phyloP scores from a whole-genome alignment of 768 basidiomycete genomes.

The Mycena belliarum region DNA sequence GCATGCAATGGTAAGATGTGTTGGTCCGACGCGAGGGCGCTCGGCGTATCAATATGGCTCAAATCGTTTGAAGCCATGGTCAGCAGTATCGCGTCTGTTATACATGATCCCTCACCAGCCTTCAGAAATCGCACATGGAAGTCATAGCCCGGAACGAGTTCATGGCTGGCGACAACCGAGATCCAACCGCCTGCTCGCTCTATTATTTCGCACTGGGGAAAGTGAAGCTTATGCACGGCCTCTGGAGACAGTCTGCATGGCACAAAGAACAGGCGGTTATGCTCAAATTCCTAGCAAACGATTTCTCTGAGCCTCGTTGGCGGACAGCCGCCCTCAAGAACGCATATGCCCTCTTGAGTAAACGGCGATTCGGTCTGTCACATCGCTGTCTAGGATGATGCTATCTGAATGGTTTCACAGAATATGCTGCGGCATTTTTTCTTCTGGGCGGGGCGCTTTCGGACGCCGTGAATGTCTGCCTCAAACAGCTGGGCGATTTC shows the following conservation, averaged over 20 bases:
- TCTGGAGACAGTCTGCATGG: slow-evolving; percentile 95
- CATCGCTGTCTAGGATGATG: neutral
- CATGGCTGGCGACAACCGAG: slow-evolving; percentile 82
- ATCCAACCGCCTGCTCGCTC: slow-evolving; percentile 86
- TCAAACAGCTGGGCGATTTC: slow-evolving; percentile 86
- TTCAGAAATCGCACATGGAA: slow-evolving; percentile 81
- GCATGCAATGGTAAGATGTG: slow-evolving; percentile 85
- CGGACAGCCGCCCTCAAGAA: slow-evolving; percentile 94
- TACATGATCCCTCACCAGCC: neutral
- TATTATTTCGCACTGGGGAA: slow-evolving; percentile 96
- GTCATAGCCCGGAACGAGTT: slow-evolving; percentile 90
- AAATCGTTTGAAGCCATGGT: slow-evolving; percentile 80
- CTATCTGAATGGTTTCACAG: slow-evolving; percentile 41
- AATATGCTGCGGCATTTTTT: slow-evolving; percentile 99
- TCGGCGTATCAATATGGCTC: slow-evolving; percentile 90
- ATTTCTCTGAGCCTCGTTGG: slow-evolving; percentile 85
- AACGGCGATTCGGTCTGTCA: slow-evolving; percentile 84
- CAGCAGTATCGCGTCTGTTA: slow-evolving; percentile 27
- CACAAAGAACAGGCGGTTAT: slow-evolving; percentile 87
- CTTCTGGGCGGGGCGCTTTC: slow-evolving; percentile 84
- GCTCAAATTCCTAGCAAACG: slow-evolving; percentile 91
- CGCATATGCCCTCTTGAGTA: slow-evolving; percentile 88
- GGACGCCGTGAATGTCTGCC: slow-evolving; percentile 89
- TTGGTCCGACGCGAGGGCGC: slow-evolving; percentile 85
- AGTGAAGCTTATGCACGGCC: slow-evolving; percentile 85